Evolutionary conservation across 495 filamentous ascomycete genomes (phyloP), one percentile per base, ranked within the genome.

Genomic region (Pyrenopolyporus hunteri): DNA sequence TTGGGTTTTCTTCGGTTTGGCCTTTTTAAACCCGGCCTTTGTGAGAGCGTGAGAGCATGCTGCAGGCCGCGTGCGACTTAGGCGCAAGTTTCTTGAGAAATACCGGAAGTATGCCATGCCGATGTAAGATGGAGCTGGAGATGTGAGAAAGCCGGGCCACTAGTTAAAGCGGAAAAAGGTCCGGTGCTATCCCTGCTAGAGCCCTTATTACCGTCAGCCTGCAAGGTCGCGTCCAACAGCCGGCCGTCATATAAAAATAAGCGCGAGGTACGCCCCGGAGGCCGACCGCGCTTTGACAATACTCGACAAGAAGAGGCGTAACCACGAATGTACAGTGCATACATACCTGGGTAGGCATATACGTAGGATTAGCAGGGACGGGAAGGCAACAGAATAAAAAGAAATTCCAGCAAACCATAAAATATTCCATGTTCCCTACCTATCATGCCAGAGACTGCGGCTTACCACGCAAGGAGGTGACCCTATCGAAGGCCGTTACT

Each of bases 131-230:
- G 49, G 22, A 43, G 43, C 33, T 31, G 31, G 40, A 26, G 19
- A 31, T 28, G 25, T 53, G 44, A 54, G 16, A 26, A 51, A 51
- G 33, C n/a, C n/a, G 63, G 44, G 52, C 56, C 57, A 62, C 52
- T 54, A 47, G 47, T 57, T 26, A 62, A 62, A 57, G 63, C 63
- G 53, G 62, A 58, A 66, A 62, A 66, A 62, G 50, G 63, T 53
- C 63, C 63, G 63, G 43, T 62, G 20, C 19, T 17, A 57, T 20
- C 57, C 57, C 42, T 47, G 49, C 42, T 16, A 44, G 31, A 10
- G 22, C 14, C 35, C 46, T 50, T 52, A 50, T 62, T 47, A 52
- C 45, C 47, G 46, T 49, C 22, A 42, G 51, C 42, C 32, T 54
- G 63, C 57, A 57, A 22, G 44, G 47, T 57, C 28, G 51, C 43